Evolutionary conservation across 192 early-diverging fungal species (phyloP), one percentile per base, ranked within the genome.

Genomic region (Globomyces pollinis-pini): DNA sequence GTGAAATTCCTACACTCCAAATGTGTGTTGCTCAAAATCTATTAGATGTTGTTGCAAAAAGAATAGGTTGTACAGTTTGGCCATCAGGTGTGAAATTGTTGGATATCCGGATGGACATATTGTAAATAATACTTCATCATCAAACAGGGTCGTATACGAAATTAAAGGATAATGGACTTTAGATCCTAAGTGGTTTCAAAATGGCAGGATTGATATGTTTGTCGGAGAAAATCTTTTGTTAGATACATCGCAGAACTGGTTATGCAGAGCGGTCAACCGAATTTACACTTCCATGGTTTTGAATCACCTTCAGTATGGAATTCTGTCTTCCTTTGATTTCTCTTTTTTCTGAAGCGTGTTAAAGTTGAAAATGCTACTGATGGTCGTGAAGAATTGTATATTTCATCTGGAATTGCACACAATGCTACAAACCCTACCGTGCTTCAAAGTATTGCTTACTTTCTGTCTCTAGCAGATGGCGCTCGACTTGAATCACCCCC

Each of bases 121-220:
- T 49, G 45, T 26, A 49, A 49, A n/a, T 7, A 29, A 49, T 26
- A n/a, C n/a, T n/a, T n/a, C n/a, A n/a, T n/a, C n/a, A n/a, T n/a
- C n/a, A n/a, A n/a, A n/a, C n/a, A n/a, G n/a, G n/a, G n/a, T 49
- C 21, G 15, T 49, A 6, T 26, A 49, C 24, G 45, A 49, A 49
- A 26, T 26, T 24, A 49, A 49, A 49, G 45, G 45, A 4, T 26
- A 28, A 49, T 49, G 45, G 45, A 49, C 18, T 18, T 18, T 44
- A 4, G 4, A 44, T 44, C 42, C 42, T 18, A 9, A 49, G 28
- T 49, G 45, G 45, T 49, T 49, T 49, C 45, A 49, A 49, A 24
- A 49, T 49, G 28, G 45, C 20, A 2, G 45, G 2, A 49, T 49
- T 26, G 45, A 49, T n/a, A 36, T 36, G 35, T 36, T 36, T 36